These are phyloP conservation scores for Neurospora cerealis DNA, from an alignment of 495 filamentous ascomycete genomes.

Conservation along the genomic window DNA sequence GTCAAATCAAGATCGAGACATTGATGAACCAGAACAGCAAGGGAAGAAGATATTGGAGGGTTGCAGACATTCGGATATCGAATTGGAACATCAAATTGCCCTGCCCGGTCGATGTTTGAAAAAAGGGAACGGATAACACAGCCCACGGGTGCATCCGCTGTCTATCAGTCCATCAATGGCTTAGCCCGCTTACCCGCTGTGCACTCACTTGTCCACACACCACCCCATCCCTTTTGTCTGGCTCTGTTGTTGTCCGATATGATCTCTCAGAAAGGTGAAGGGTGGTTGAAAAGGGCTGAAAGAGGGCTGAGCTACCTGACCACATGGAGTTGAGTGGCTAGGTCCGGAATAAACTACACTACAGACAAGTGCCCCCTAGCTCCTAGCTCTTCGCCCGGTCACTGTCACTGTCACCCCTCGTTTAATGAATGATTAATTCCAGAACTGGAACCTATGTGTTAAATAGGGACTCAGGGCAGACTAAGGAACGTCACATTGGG, in stretches of 20 bases:
- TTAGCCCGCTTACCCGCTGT: background rate
- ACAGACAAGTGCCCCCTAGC: background rate
- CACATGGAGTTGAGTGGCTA: background rate
- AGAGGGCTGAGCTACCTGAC: background rate
- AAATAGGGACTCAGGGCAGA: background rate
- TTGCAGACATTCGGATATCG: background rate
- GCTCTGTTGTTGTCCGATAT: background rate
- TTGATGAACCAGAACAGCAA: background rate
- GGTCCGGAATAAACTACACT: background rate
- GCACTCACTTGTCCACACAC: background rate
- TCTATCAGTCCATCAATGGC: background rate
- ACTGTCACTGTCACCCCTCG: background rate
- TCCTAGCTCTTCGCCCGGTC: background rate
- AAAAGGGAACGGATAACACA: background rate
- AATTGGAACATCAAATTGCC: background rate
- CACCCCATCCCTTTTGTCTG: background rate
- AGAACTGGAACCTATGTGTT: background rate
- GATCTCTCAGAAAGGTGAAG: background rate
- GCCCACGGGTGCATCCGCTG: background rate
- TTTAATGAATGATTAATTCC: background rate
- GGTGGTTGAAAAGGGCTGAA: background rate
- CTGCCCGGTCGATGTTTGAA: background rate
- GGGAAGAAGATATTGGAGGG: background rate
- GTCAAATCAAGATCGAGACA: background rate
- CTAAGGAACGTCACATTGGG: background rate